Percentiles rank a stretch among this genome's conserved stretches.
phyloP scores from a whole-genome alignment of 192 early-diverging fungal species.

The Spizellomyces punctatus region DNA sequence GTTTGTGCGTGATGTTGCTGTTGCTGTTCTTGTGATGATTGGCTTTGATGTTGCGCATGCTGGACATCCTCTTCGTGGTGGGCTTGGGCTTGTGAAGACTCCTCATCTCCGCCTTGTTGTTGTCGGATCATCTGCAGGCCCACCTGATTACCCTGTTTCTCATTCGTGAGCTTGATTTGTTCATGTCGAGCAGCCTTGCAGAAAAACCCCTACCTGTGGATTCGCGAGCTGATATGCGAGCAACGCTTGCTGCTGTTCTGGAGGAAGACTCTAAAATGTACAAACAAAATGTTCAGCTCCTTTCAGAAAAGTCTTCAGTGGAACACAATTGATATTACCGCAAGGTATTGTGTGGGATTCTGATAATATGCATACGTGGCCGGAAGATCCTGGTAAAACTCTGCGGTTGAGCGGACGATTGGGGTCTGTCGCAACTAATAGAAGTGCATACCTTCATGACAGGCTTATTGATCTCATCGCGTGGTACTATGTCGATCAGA shows the following conservation, averaged over 20 bases:
- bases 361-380: constrained; percentile 25
- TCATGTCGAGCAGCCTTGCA: not conserved
- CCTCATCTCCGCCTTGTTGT: constrained; percentile 1
- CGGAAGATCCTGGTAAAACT: not conserved
- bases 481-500: constrained; percentile 94
- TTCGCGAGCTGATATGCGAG: constrained; percentile 13
- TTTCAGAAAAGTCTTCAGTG: not conserved
- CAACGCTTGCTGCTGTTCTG: constrained; percentile 23
- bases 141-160: not conserved
- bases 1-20: constrained; percentile 10
- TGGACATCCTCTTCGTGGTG: not conserved
- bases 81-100: not conserved
- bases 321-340: not conserved
- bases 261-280: constrained; percentile 1
- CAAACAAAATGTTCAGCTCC: not conserved
- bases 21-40: not conserved
- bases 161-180: not conserved
- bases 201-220: constrained; percentile 3
- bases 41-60: not conserved
- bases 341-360: constrained; percentile 21
- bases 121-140: constrained; percentile 1
- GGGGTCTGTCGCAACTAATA: not conserved
- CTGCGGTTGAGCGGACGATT: too few relatives aligned
- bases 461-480: constrained; percentile 66
- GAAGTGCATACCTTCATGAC: not conserved